Evolutionary conservation across 2,329 filamentous ascomycete species (phyloP), one percentile per base, ranked within the genome.

Genomic region (Penicillium rolfsii): DNA sequence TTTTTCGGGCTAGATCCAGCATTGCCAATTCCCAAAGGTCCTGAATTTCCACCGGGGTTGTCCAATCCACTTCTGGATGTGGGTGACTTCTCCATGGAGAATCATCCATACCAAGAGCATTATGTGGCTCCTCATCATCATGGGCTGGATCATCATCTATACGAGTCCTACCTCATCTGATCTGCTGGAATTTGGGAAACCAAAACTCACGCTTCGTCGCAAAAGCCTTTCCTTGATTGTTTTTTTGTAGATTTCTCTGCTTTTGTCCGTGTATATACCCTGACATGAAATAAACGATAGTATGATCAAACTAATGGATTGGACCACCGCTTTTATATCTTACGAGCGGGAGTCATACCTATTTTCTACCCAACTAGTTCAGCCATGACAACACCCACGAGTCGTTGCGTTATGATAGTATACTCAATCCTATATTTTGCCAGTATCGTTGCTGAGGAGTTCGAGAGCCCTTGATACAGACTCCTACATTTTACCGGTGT

Each of bases 31-130:
- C 65, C 73, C 26, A 67, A 73, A 19, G 69, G 77, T 11, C 69
- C 71, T 3, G 74, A 69, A 38, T 70, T 75, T 56, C 73, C 73
- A 4, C 58, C 75, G 2, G 84, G 83, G 6, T 85, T 87, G 43
- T 77, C 89, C 5, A 94, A 94, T 70, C 91, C 91, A 1, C 76
- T 94, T 41, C 83, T 89, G 66, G 86, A 85, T 26, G 82, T 82
- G 26, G 91, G 90, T 1, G 90, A 95, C 71, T 95, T 95, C 73
- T 89, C 83, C 26, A 81, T 89, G 67, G 89, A 90, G 4, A 88
- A 91, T 65, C 91, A 93, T 76, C 91, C 92, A 1, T 96, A 95
- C 71, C 89, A 91, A 71, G 87, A 88, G 54, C 89, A 89, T 76
- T 96, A 94, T 69, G 88, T 92, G 64, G 88, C 90, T 38, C 90